These are phyloP conservation scores for Lablab purpureus DNA, from an alignment of 306 rosid species.

Conservation along the genomic window DNA sequence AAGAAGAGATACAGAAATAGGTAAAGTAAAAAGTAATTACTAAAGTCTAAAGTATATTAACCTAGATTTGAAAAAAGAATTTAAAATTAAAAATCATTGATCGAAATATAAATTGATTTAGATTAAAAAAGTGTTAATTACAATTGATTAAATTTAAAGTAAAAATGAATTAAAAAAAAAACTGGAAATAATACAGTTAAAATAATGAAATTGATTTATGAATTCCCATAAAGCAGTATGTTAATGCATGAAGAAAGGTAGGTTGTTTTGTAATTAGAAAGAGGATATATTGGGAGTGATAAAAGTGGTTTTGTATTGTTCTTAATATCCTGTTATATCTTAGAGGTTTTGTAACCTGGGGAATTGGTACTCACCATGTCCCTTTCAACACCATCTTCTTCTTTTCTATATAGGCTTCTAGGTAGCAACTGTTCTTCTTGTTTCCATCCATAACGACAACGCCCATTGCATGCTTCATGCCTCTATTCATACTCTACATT, in stretches of 20 bases:
- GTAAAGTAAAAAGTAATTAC: no score
- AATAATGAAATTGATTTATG: no score
- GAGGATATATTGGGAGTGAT: conserved; percentile 27
- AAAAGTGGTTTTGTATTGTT: conserved; percentile 30
- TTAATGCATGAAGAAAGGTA: background rate
- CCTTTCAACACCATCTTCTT: conserved; percentile 38
- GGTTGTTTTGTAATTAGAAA: background rate
- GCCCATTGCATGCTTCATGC: conserved; percentile 1
- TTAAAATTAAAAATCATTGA: no score
- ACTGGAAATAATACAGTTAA: no score
- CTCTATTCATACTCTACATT: background rate
- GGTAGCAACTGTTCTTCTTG: conserved; percentile 29
- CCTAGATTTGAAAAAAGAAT: no score
- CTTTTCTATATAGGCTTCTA: conserved; percentile 19
- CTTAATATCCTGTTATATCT: background rate
- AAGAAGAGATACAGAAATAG: no score
- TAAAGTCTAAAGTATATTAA: no score
- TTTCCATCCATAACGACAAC: conserved; percentile 46
- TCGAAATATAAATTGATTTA: no score
- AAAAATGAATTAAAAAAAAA: no score
- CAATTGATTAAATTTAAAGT: no score
- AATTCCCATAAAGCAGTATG: no score
- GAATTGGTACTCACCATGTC: conserved; percentile 25
- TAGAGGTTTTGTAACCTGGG: background rate
- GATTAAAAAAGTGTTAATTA: no score